Conservation (phyloP, 2,329 filamentous ascomycete species). For the Arthrinium phaeospermum region DNA sequence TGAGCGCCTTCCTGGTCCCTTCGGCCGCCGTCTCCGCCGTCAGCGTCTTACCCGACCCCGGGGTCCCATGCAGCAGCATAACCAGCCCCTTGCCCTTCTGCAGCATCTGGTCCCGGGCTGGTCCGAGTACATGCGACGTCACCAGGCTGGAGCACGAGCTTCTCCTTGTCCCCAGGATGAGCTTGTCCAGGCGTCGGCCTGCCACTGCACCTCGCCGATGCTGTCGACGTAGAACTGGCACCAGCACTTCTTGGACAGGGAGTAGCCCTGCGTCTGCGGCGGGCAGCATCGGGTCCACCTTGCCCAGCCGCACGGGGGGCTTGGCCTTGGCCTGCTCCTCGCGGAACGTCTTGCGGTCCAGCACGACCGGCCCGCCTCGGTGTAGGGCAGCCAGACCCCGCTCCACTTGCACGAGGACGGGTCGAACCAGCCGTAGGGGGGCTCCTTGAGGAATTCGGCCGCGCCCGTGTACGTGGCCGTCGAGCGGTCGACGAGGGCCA, state of each 20-base stretch:
- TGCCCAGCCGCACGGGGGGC: constrained; percentile 25
- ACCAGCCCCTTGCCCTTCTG: constrained; percentile 47
- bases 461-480: constrained; percentile 33
- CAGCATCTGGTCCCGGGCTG: constrained; percentile 32
- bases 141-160: constrained; percentile 36
- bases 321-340: constrained; percentile 32
- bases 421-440: constrained; percentile 32
- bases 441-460: constrained; percentile 35
- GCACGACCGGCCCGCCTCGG: constrained; percentile 35
- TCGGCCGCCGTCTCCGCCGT: constrained; percentile 46
- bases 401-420: constrained; percentile 24
- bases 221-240: constrained; percentile 34
- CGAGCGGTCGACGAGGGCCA: constrained; percentile 29
- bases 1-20: constrained; percentile 38
- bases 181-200: constrained; percentile 31
- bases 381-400: constrained; percentile 36
- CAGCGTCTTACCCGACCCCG: constrained; percentile 44
- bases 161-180: constrained; percentile 36
- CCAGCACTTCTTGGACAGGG: constrained; percentile 35
- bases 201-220: constrained; percentile 34
- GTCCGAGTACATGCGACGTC: constrained; percentile 34
- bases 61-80: constrained; percentile 43
- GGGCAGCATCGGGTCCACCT: constrained; percentile 32
- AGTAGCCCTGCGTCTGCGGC: constrained; percentile 36
- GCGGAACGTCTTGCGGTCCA: constrained; percentile 38